Base-by-base conservation (phyloP, 371 early-diverging fungal species). In the Circinella umbellata region DNA sequence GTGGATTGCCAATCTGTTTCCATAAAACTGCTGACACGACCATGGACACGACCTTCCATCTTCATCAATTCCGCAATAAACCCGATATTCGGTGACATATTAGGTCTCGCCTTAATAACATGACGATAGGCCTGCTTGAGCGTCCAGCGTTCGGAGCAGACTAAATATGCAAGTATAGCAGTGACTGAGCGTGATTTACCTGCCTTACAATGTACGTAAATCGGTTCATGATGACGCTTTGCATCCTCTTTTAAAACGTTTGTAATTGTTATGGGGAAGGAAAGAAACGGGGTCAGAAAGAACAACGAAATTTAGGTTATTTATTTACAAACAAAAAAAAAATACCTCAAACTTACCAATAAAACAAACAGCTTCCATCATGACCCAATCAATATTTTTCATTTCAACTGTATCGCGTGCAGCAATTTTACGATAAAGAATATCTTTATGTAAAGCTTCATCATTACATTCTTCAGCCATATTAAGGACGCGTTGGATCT, bases 141-240 rank as follows among this genome's bases (percentile, higher is more conserved):
- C 4, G 92, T 83, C 91, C 92, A 91, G 37, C 83, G 80, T 69
- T 90, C 85, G 39, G 85, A 80, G 14, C 82, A 73, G 37, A 95
- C 90, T 53, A 95, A 70, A 69, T 92, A 93, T 0, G 91, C 94
- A 13, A 95, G 77, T 18, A 93, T 93, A 11, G 89, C 92, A 0
- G 92, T 92, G 8, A 90, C 92, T 0, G 93, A 93, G 18, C 95
- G 87, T 3, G 94, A 94, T 68, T 90, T 89, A 27, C 95, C 95
- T 3, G 94, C 94, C 69, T 91, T 91, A 80, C 95, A 95, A 72
- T 95, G 95, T 0, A 95, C 93, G 66, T 93, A 92, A 49, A 93
- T 90, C 4, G 88, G 84, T 55, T 81, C 82, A 51, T 86, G 84
- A 36, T 80, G 66, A 20, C 81, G 80, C 54, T 82, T 81, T 18